A percentile compares a stretch with the other conserved stretches of the same genome.
Conservation (phyloP, 2,329 filamentous ascomycete species). For the Cladosporium sp. region DNA sequence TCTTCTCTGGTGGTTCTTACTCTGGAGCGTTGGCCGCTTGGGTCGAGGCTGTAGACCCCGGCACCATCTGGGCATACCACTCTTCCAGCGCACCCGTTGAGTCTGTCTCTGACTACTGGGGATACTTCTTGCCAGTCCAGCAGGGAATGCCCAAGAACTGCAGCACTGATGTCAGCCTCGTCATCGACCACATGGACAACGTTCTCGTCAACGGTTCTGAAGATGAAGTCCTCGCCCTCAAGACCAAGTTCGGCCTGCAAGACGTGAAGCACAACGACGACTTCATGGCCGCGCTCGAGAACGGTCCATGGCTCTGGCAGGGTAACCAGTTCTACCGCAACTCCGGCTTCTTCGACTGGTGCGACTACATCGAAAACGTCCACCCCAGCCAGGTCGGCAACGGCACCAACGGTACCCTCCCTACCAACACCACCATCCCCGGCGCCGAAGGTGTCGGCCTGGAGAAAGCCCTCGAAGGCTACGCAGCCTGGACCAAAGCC, state of each 20-base stretch:
- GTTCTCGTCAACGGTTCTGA: constrained; percentile 33
- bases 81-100: constrained; percentile 58
- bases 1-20: constrained; percentile 59
- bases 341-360: constrained; percentile 49
- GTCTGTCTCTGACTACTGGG: constrained; percentile 58
- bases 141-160: constrained; percentile 61
- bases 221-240: constrained; percentile 45
- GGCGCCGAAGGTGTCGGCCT: constrained; percentile 54
- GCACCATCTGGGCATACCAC: constrained; percentile 63
- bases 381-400: constrained; percentile 31
- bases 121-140: constrained; percentile 59
- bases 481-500: constrained; percentile 55
- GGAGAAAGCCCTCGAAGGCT: constrained; percentile 54
- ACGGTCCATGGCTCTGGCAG: constrained; percentile 62
- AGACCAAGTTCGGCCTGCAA: constrained; percentile 54
- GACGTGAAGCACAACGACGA: constrained; percentile 55
- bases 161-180: constrained; percentile 52
- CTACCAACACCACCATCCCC: constrained; percentile 36
- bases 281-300: constrained; percentile 54
- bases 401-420: constrained; percentile 20
- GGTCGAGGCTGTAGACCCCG: constrained; percentile 54
- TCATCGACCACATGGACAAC: constrained; percentile 52
- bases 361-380: constrained; percentile 42
- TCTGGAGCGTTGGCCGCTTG: constrained; percentile 58
- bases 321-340: constrained; percentile 49